Conservation (phyloP, 2,329 filamentous ascomycete species). For the Colletotrichum tanaceti region DNA sequence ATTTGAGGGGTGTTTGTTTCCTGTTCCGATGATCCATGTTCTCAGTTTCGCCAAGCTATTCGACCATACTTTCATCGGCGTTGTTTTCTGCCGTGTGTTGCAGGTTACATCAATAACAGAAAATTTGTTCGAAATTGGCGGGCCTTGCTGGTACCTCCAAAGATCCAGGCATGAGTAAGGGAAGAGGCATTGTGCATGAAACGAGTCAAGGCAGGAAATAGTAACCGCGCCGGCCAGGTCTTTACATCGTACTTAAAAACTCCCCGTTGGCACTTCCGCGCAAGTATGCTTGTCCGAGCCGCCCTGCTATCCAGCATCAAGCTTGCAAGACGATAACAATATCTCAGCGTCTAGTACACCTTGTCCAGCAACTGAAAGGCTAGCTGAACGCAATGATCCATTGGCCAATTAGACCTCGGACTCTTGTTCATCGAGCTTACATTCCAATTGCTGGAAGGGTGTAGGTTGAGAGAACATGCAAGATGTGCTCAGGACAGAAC, state of each 20-base stretch:
- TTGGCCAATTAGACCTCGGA: too few species aligned
- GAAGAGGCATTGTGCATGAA: background rate
- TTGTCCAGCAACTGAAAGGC: too few species aligned
- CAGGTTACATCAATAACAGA: background rate
- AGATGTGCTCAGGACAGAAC: background rate
- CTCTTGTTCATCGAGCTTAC: too few species aligned
- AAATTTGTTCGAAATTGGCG: background rate
- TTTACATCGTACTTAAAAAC: background rate
- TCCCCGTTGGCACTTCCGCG: background rate
- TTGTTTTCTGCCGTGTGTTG: background rate
- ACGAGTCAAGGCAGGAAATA: background rate
- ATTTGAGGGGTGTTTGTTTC: slow-evolving; percentile 25
- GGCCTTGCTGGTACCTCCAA: too few species aligned
- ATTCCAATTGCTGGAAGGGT: too few species aligned
- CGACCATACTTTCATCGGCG: background rate
- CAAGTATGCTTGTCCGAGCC: background rate
- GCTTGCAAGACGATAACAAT: background rate
- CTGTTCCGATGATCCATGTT: slow-evolving; percentile 8
- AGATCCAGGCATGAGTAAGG: background rate
- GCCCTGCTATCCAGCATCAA: background rate
- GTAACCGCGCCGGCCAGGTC: background rate
- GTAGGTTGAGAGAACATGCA: too few species aligned
- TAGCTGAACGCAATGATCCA: too few species aligned
- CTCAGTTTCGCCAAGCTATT: slow-evolving; percentile 16
- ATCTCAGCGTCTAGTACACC: too few species aligned